A percentile compares a stretch with the other conserved stretches of the same genome.
These are phyloP conservation scores for Aegilops sharonensis DNA, from an alignment of 176 grass and related monocot species.

Conservation along the genomic window DNA sequence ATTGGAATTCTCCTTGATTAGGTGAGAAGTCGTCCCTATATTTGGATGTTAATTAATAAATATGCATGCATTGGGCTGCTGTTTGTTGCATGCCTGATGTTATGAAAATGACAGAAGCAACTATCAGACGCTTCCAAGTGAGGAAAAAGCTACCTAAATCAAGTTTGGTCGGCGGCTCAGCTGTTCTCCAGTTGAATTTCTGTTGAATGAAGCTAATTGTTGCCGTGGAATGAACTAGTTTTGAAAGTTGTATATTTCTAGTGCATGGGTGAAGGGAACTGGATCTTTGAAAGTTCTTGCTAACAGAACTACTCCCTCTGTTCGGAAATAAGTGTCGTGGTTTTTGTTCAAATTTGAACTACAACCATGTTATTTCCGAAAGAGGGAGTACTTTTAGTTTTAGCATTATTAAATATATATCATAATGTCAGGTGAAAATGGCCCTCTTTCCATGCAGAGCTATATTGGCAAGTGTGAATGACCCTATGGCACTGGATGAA, in stretches of 20 bases:
- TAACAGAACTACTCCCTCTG: too few relatives aligned
- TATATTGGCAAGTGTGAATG: neutral
- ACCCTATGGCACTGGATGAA: neutral
- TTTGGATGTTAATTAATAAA: slow-evolving; percentile 11
- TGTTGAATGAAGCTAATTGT: neutral
- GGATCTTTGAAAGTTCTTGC: too few relatives aligned
- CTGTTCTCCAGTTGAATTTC: neutral
- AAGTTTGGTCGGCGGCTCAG: neutral
- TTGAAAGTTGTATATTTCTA: too few relatives aligned
- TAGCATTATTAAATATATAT: neutral
- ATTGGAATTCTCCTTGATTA: slow-evolving; percentile 37
- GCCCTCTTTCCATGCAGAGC: neutral
- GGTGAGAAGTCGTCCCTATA: slow-evolving; percentile 16
- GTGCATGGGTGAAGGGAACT: too few relatives aligned
- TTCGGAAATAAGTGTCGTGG: too few relatives aligned
- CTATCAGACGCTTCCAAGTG: neutral
- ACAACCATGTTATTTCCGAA: too few relatives aligned
- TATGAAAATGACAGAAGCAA: neutral
- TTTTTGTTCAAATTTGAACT: too few relatives aligned
- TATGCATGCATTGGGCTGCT: neutral
- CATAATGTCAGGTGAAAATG: neutral
- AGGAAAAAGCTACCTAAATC: neutral
- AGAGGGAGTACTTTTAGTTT: neutral
- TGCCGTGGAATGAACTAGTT: too few relatives aligned
- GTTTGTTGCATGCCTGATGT: too few relatives aligned